These are phyloP conservation scores for Botrytis hyacinthi DNA, from an alignment of 2,329 filamentous ascomycete genomes.

Conservation along the genomic window DNA sequence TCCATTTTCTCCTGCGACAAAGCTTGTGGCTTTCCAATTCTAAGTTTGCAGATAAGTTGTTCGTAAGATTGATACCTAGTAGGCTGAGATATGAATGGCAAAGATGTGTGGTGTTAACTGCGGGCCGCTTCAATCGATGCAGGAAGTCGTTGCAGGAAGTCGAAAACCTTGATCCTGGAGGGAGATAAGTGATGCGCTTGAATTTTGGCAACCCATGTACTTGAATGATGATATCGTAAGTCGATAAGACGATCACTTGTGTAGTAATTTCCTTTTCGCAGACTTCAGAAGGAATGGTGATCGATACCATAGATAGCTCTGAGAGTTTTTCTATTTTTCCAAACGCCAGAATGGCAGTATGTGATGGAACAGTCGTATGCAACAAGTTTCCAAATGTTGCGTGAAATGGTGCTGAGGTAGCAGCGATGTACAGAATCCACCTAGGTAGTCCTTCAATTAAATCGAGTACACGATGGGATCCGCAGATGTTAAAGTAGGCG, in stretches of 20 bases:
- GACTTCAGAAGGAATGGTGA: neutral
- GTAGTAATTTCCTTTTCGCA: neutral
- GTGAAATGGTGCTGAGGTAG: neutral
- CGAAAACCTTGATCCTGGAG: conserved; percentile 9
- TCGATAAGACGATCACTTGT: neutral
- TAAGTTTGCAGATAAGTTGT: neutral
- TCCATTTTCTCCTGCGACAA: conserved; percentile 22
- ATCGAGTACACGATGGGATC: neutral
- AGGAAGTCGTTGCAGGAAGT: conserved; percentile 5
- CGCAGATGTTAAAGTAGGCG: neutral
- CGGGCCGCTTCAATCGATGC: neutral
- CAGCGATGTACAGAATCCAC: neutral
- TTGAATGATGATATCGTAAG: neutral
- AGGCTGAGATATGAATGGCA: neutral
- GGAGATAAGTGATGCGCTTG: neutral
- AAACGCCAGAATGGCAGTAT: neutral
- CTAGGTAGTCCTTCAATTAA: neutral
- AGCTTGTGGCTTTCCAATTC: conserved; percentile 15
- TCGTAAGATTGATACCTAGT: neutral
- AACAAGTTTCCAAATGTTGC: neutral
- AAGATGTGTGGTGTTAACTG: neutral
- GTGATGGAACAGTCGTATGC: neutral
- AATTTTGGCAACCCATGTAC: neutral
- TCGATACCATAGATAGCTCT: neutral
- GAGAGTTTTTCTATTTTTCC: neutral